Base-by-base conservation (phyloP, 352 stramenopile genomes). In the Pythium sp. region DNA sequence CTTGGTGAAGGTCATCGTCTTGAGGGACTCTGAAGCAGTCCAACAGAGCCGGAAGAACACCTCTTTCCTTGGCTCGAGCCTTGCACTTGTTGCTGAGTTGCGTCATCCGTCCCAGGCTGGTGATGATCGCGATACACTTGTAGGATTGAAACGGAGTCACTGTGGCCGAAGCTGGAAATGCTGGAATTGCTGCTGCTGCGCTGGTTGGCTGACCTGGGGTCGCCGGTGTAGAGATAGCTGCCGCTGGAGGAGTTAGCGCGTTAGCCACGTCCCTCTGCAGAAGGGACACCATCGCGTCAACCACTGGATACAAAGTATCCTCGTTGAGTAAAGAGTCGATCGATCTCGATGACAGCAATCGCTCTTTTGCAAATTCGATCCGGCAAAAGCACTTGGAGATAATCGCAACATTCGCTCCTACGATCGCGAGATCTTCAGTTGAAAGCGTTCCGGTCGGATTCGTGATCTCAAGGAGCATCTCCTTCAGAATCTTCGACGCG, bases 81-180 rank as follows among this genome's bases (percentile, higher is more conserved):
- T 87, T 89, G 47, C 72, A 87, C 5, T 36, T 62, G 1, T 79
- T 74, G 6, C 71, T 85, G 14, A 63, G 41, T 26, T 87, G 77
- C 0, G 86, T 63, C 70, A 90, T 81, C 15, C 79, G 81, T 7
- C 84, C 84, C 3, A 92, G 58, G 51, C 73, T 77, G 1, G 76
- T 79, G 55, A 90, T 67, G 3, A 89, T 61, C 11, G 57, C 58
- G 15, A 85, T 32, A 15, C 67, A 76, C 24, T 77, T 75, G 14
- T 70, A 56, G 0, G 64, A 67, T 26, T 51, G 75, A 36, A 86
- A 85, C 36, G 73, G 72, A 5, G 85, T 70, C 1, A 85, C 56
- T 5, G 38, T 26, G 5, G 49, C 62, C 2, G 56, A 14, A 55
- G 18, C 22, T 49, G 43, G 11, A 11, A 64, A 11, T 18, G 51